Percentiles rank a stretch among this genome's conserved stretches.
Evolutionary conservation across 805 yeast genomes (phyloP).

Genomic region (Schwanniomyces pseudopolymorphus): DNA sequence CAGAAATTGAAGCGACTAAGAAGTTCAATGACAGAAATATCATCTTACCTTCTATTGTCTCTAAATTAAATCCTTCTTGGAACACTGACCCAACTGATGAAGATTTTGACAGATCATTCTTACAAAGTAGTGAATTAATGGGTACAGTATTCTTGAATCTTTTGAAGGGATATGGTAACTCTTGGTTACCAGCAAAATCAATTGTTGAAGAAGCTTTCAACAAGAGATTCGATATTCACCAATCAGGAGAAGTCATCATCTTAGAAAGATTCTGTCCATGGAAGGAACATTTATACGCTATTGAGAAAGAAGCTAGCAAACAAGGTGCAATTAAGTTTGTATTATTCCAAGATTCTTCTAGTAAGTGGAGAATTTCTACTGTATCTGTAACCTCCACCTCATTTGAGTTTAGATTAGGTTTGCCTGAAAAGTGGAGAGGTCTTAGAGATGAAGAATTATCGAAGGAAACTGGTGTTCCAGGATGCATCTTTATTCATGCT

Average conservation of each 20-base stretch:
- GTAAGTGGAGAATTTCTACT: conserved; percentile 84
- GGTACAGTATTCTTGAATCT: conserved; percentile 73
- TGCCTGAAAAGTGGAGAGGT: conserved; percentile 95
- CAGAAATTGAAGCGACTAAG: conserved; percentile 52
- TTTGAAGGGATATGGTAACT: conserved; percentile 69
- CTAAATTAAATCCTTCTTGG: conserved; percentile 86
- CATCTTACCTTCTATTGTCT: conserved; percentile 73
- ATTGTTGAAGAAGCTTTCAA: conserved; percentile 72
- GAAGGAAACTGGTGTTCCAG: conserved; percentile 73
- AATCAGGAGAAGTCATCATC: conserved; percentile 70
- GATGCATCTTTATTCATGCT: conserved; percentile 90
- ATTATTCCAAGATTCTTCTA: conserved; percentile 71
- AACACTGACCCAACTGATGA: conserved; percentile 64
- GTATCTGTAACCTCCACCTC: conserved; percentile 79
- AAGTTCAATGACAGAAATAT: conserved; percentile 72
- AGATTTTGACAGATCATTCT: conserved; percentile 65
- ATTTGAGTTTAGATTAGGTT: conserved; percentile 80
- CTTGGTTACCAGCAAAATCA: conserved; percentile 89
- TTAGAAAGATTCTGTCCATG: conserved; percentile 85
- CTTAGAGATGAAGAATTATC: conserved; percentile 83
- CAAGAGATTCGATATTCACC: conserved; percentile 57
- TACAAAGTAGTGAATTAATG: conserved; percentile 74
- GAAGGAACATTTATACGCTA: conserved; percentile 84
- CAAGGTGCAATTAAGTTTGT: conserved; percentile 69
- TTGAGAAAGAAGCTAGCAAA: conserved; percentile 61